phyloP scores from a whole-genome alignment of 257 asterid species.

The Gentiana macrophylla region DNA sequence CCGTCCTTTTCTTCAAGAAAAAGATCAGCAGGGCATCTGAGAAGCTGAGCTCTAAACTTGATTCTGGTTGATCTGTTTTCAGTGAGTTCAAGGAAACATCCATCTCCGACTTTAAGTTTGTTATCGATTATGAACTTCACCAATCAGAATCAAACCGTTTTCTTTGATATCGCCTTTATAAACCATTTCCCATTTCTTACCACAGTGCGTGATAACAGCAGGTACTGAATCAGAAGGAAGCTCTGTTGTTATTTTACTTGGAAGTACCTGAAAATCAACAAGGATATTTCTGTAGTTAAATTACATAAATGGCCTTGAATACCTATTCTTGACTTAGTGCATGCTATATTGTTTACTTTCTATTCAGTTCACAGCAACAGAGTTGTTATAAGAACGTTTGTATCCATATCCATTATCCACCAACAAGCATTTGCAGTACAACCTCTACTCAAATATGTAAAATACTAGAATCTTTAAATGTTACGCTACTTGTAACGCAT shows the following conservation, averaged over 20 bases:
- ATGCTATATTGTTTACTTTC: background rate
- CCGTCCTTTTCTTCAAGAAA: slow-evolving; percentile 2
- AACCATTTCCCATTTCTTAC: slow-evolving; percentile 28
- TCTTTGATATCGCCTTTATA: slow-evolving; percentile 5
- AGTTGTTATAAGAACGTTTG: too few relatives aligned
- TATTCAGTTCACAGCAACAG: background rate
- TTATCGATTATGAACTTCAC: slow-evolving; percentile 30
- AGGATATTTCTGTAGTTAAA: too few relatives aligned
- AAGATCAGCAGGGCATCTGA: slow-evolving; percentile 16
- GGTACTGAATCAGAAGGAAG: slow-evolving; percentile 24
- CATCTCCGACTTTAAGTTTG: slow-evolving; percentile 33
- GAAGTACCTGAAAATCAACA: slow-evolving; percentile 10
- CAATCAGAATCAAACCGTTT: slow-evolving; percentile 17
- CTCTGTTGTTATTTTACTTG: background rate
- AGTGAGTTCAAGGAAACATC: slow-evolving; percentile 38
- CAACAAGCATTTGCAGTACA: too few relatives aligned
- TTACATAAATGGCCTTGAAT: too few relatives aligned
- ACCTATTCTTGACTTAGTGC: too few relatives aligned
- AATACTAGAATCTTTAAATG: too few relatives aligned
- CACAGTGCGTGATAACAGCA: slow-evolving; percentile 19
- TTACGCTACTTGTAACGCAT: too few relatives aligned
- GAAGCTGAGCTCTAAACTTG: slow-evolving; percentile 25
- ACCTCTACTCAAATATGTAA: too few relatives aligned
- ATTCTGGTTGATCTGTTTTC: slow-evolving; percentile 9
- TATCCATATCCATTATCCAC: too few relatives aligned